phyloP scores from a whole-genome alignment of 2,329 filamentous ascomycete genomes.

The Macrophomina pseudophaseolina region DNA sequence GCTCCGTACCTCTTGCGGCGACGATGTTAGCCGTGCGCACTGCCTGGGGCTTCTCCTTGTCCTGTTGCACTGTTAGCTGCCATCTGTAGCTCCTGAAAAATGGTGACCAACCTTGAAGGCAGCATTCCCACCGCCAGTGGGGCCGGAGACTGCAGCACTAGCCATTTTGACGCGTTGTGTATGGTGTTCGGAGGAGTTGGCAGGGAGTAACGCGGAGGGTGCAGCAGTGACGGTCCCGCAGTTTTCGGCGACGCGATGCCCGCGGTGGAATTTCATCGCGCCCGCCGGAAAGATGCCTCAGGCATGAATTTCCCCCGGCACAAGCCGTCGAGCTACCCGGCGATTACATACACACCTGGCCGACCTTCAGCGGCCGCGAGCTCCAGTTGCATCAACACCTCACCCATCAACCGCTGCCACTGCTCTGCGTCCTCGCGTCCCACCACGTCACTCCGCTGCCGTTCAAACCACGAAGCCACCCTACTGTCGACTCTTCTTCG shows the following conservation, averaged over 20 bases:
- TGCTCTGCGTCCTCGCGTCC: constrained; percentile 11
- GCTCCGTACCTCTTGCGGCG: constrained; percentile 82
- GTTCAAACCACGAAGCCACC: background rate
- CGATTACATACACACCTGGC: constrained; percentile 24
- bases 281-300: constrained; percentile 18
- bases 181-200: constrained; percentile 21
- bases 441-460: constrained; percentile 11
- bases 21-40: constrained; percentile 97
- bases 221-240: constrained; percentile 24
- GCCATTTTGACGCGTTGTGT: constrained; percentile 52
- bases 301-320: constrained; percentile 9
- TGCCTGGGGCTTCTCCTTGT: constrained; percentile 98
- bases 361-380: constrained; percentile 12
- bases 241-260: constrained; percentile 25
- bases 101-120: constrained; percentile 64
- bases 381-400: constrained; percentile 21
- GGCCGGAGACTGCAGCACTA: constrained; percentile 32
- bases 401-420: constrained; percentile 8
- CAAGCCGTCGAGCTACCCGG: constrained; percentile 19
- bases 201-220: constrained; percentile 27
- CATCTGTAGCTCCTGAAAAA: constrained; percentile 33
- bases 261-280: constrained; percentile 25
- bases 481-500: background rate
- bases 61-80: constrained; percentile 55
- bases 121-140: constrained; percentile 59